Conservation (phyloP, 2,329 filamentous ascomycete genomes). For the Rachicladosporium sp. region DNA sequence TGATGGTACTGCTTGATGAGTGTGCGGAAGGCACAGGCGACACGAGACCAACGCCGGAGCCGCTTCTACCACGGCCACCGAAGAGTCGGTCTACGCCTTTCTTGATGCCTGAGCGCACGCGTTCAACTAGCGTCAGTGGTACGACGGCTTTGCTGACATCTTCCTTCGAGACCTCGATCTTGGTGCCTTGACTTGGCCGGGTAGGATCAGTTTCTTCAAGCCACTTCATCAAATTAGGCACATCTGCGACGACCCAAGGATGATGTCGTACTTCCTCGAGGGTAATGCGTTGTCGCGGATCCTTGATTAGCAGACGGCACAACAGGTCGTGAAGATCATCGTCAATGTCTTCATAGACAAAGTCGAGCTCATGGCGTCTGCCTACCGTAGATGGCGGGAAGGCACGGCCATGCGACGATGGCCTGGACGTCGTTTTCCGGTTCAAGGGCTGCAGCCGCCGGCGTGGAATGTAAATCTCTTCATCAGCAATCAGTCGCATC, state of each 20-base stretch:
- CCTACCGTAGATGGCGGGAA: conserved; percentile 40
- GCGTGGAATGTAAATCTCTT: conserved; percentile 79
- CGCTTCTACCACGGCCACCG: conserved; percentile 38
- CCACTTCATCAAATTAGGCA: conserved; percentile 66
- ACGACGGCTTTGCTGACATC: conserved; percentile 87
- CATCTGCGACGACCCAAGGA: conserved; percentile 73
- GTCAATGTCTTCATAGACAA: conserved; percentile 77
- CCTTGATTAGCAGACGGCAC: conserved; percentile 69
- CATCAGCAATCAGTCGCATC: conserved; percentile 81
- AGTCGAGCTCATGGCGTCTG: conserved; percentile 64
- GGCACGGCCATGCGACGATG: conserved; percentile 34
- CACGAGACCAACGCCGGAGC: conserved; percentile 36
- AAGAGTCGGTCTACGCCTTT: conserved; percentile 36
- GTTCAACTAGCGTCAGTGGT: conserved; percentile 74
- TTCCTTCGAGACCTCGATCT: conserved; percentile 81
- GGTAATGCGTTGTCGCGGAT: conserved; percentile 77
- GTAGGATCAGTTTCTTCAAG: conserved; percentile 88
- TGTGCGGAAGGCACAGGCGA: conserved; percentile 41
- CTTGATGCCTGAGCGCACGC: conserved; percentile 64
- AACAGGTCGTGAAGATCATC: conserved; percentile 70
- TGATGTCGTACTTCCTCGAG: conserved; percentile 88
- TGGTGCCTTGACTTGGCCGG: conserved; percentile 62
- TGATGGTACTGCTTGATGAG: conserved; percentile 43
- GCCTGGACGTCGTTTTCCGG: conserved; percentile 31
- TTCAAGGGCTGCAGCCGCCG: conserved; percentile 65